Conservation (phyloP, 225 moss, liverwort and hornwort species). For the Pleurozium schreberi region DNA sequence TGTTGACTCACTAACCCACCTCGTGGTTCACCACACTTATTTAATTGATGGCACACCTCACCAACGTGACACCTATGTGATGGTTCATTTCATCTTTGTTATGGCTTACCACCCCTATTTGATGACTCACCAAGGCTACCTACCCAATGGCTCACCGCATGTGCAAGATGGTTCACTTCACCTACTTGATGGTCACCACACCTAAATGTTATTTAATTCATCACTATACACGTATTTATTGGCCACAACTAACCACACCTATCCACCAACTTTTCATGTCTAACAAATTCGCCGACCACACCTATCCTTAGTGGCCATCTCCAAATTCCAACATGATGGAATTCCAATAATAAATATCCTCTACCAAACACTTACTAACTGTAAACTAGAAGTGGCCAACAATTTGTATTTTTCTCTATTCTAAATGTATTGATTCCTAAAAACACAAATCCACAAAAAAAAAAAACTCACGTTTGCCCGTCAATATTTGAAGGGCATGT, state of each 20-base stretch:
- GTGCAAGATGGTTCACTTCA: background rate
- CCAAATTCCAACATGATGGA: background rate
- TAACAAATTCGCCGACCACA: rapidly evolving
- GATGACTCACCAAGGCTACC: background rate
- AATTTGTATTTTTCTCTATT: background rate
- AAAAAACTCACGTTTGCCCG: rapidly evolving
- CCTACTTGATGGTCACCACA: background rate
- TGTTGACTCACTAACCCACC: background rate
- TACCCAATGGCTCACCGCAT: too few species aligned
- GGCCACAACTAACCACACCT: background rate
- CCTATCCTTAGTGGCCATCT: rapidly evolving
- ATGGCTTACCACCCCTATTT: background rate
- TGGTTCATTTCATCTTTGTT: background rate
- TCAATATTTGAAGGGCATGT: background rate
- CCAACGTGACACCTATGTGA: background rate
- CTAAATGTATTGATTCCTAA: background rate
- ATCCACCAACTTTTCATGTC: background rate
- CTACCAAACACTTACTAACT: rapidly evolving
- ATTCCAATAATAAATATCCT: background rate
- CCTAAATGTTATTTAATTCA: background rate
- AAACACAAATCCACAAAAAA: background rate
- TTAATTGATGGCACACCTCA: background rate
- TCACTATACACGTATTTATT: background rate
- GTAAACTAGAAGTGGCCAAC: background rate
- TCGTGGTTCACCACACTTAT: background rate